Evolutionary conservation across 2,329 filamentous ascomycete genomes (phyloP), one percentile per base, ranked within the genome.

Genomic region (Neonectria coccinea): DNA sequence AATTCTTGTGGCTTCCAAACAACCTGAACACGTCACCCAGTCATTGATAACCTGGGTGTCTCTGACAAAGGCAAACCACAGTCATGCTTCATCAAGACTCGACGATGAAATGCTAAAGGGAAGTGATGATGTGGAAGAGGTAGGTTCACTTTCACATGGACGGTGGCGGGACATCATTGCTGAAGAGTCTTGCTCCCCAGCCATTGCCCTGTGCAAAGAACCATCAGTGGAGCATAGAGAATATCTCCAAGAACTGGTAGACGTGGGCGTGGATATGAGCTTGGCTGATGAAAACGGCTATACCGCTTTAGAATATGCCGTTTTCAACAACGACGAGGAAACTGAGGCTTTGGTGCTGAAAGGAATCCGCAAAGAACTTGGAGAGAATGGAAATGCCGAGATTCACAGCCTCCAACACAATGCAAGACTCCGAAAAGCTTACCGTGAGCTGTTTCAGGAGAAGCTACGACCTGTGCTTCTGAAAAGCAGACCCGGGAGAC

Each of bases 171-270:
- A 10, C 29, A 31, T 31, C 29, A 31, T 31, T 31, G 10, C 29
- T 31, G 29, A 31, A 2, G 29, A 31, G 29, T 9, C 57, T 1
- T 77, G 75, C 58, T 74, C 78, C 0, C 75, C 79, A 6, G 74
- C 75, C n/a, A 77, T 79, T 20, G 78, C 77, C 1, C 66, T 82
- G 18, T 78, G 74, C 68, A 80, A 78, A 58, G 80, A 81, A 59
- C 78, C 78, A 1, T 80, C 76, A 0, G 64, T 67, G 1, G 79
- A 82, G 66, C 72, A 81, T 57, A 67, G 73, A 1, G 57, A 67
- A 1, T 80, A 80, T 58, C 64, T 81, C 3, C 56, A 56, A 7
- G 73, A 78, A 39, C 62, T 81, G 29, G 66, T 80, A 1, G 69
- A 76, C 9, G 71, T 71, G 1, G 76, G 78, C 1, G 78, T 72